Percentiles rank a stretch among this genome's conserved stretches.
Evolutionary conservation across 345 rosid genomes (phyloP).

Genomic region (Eucalyptus marginata): DNA sequence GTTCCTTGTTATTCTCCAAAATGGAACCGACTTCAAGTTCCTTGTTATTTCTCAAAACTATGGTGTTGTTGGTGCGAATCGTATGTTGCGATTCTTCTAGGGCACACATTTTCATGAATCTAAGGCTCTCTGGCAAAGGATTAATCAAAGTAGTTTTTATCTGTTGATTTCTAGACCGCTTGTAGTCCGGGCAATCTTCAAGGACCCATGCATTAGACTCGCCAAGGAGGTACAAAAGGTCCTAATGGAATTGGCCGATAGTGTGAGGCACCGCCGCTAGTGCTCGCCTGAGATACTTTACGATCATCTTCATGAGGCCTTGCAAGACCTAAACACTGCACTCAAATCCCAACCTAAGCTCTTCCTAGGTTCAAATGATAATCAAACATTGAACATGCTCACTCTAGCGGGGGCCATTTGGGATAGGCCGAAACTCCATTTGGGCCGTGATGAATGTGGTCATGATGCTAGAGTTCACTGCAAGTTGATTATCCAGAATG

Average conservation of each 20-base stretch:
- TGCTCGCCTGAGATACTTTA: conserved; percentile 65
- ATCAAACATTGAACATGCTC: conserved; percentile 5
- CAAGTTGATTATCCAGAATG: conserved; percentile 9
- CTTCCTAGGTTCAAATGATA: conserved; percentile 37
- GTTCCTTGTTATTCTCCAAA: no score
- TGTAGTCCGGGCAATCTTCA: conserved; percentile 50
- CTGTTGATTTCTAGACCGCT: conserved; percentile 20
- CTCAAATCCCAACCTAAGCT: conserved; percentile 56
- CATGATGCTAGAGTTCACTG: conserved; percentile 72
- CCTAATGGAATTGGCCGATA: conserved; percentile 42
- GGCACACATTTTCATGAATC: not conserved
- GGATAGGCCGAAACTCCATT: conserved; percentile 46
- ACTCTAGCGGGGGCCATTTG: not conserved
- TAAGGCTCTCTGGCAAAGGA: not conserved
- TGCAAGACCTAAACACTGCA: conserved; percentile 60
- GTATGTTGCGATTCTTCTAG: no score
- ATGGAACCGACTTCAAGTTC: no score
- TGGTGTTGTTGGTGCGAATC: not conserved
- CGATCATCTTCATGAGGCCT: conserved; percentile 60
- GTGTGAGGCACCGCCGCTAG: conserved; percentile 43
- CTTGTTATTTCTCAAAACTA: no score
- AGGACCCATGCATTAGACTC: conserved; percentile 58
- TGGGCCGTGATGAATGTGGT: conserved; percentile 89
- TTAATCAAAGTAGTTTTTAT: not conserved
- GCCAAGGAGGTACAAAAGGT: conserved; percentile 57